Conservation (phyloP, 306 rosid species). For the Cicer yamashitae region DNA sequence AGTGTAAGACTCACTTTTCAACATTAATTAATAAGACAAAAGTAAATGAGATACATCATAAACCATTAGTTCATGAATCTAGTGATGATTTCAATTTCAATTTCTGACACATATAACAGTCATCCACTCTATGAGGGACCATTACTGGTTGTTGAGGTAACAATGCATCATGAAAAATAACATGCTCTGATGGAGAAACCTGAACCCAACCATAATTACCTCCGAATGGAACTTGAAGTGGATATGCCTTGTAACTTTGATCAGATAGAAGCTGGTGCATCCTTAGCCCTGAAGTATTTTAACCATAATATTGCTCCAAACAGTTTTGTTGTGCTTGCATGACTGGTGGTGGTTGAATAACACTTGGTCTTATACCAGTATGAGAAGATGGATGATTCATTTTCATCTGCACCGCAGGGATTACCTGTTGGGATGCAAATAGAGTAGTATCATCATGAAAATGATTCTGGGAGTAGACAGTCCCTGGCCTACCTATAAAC, state of each 20-base stretch:
- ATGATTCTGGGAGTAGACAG: constrained; percentile 63
- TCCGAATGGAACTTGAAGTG: constrained; percentile 68
- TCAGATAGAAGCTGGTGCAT: constrained; percentile 73
- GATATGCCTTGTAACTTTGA: constrained; percentile 69
- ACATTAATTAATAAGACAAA: too few relatives aligned
- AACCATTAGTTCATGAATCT: too few relatives aligned
- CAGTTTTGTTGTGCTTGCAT: constrained; percentile 64
- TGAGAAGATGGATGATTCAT: constrained; percentile 65
- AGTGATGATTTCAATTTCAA: too few relatives aligned
- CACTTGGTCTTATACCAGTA: constrained; percentile 59
- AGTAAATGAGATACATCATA: too few relatives aligned
- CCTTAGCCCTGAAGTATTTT: constrained; percentile 62
- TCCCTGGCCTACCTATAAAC: constrained; percentile 53
- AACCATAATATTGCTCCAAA: constrained; percentile 62
- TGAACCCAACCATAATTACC: constrained; percentile 73
- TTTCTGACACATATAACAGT: constrained; percentile 82
- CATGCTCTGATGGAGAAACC: constrained; percentile 60
- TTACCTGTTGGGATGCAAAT: constrained; percentile 53
- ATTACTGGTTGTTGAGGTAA: constrained; percentile 60
- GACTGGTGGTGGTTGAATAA: constrained; percentile 61
- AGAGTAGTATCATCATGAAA: constrained; percentile 52
- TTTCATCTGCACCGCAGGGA: constrained; percentile 68
- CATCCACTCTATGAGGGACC: constrained; percentile 62
- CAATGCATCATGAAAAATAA: constrained; percentile 58
- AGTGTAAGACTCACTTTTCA: background rate